Evolutionary conservation across 2,329 filamentous ascomycete genomes (phyloP), one percentile per base, ranked within the genome.

Genomic region (Colletotrichum tropicicola): DNA sequence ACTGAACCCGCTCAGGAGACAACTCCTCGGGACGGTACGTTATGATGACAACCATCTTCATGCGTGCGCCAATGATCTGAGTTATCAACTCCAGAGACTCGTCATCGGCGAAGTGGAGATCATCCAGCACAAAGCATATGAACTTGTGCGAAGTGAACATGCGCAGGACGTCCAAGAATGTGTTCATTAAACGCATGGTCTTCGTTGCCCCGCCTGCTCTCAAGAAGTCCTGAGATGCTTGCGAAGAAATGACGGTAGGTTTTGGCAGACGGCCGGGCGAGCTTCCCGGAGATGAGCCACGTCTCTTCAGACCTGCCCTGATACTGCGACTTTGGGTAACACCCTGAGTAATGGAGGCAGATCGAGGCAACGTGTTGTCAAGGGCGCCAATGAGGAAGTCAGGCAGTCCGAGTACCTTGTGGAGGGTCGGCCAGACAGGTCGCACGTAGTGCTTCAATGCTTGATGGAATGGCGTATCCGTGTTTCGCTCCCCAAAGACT

Each of bases 41-140:
- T 54, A 97, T 81, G 56, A 97, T 89, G 28, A 97, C 83, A 19
- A 95, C 89, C 80, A 97, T 91, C 19, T 92, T 93, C 66, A 98
- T 87, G 68, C 91, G 91, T 1, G 91, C 89, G 53, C 85, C 84
- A 59, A 97, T 88, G 55, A 98, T 93, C 71, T 94, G 91, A 15
- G 90, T 87, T 39, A 98, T 90, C 55, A 98, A 82, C 62, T 97
- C 93, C 49, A 96, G 80, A 13, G 92, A 96, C 75, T 98, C 95
- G 25, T 91, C 88, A 73, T 98, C 95, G 6, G 94, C 93, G 75
- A 93, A 96, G 71, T 98, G 94, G 30, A 98, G 80, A 76, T 98
- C 95, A 72, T 98, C 95, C 27, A 98, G 79, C 70, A 90, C 94
- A 70, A 97, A 90, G 72, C 93, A 97, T 57, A 97, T 94, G 71